Evolutionary conservation across 202 grass and related monocot species (phyloP).

Genomic region (Hordeum pubiflorum): DNA sequence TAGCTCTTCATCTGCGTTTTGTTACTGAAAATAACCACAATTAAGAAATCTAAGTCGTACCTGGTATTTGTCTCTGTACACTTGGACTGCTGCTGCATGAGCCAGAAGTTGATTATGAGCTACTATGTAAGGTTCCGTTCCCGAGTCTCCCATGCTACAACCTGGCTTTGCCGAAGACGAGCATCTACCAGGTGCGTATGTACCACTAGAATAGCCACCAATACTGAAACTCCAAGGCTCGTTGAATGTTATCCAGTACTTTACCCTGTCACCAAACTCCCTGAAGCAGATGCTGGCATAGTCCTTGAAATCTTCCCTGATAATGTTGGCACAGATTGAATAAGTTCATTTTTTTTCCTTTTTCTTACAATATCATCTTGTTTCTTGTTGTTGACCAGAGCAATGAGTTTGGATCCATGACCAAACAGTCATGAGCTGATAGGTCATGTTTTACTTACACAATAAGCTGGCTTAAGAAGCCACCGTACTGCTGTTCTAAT

Average conservation of each 20-base stretch:
- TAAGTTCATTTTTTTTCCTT: neutral
- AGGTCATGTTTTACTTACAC: conserved; percentile 46
- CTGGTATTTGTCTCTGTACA: conserved; percentile 63
- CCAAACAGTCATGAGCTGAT: neutral
- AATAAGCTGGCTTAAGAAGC: conserved; percentile 56
- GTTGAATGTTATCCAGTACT: conserved; percentile 77
- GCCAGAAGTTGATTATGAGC: conserved; percentile 65
- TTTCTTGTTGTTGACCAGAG: conserved; percentile 18
- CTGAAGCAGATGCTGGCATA: conserved; percentile 67
- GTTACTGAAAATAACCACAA: conserved; percentile 4
- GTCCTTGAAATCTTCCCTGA: conserved; percentile 59
- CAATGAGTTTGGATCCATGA: neutral
- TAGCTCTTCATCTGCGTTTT: neutral
- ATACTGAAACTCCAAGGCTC: conserved; percentile 71
- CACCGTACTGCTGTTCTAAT: conserved; percentile 57
- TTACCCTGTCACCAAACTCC: conserved; percentile 77
- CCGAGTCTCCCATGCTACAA: conserved; percentile 55
- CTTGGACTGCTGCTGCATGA: conserved; percentile 57
- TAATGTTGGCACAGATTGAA: conserved; percentile 9
- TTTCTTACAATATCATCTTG: conserved; percentile 5
- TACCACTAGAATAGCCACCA: conserved; percentile 41
- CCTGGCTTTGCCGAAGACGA: conserved; percentile 26
- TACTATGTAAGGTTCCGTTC: conserved; percentile 64
- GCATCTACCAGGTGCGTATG: conserved; percentile 61
- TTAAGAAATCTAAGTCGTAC: conserved; percentile 27